A percentile compares a stretch with the other conserved stretches of the same genome.
Conservation (phyloP, 148 eudicot genomes). For the Oxyria digyna region DNA sequence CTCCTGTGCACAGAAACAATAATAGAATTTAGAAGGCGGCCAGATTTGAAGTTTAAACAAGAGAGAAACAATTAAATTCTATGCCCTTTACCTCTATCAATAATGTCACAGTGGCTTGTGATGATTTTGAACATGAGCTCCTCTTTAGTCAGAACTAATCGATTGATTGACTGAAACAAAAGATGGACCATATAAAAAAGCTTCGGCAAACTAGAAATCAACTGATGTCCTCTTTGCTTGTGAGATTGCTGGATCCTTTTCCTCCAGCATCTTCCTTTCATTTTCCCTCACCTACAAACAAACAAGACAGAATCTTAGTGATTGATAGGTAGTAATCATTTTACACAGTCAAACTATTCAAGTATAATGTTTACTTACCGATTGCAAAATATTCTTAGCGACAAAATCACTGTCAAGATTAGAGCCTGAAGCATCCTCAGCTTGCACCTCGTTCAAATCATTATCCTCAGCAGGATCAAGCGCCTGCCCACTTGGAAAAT, state of each 20-base stretch:
- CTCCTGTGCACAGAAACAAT: slow-evolving; percentile 34
- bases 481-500: too few species aligned
- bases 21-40: slow-evolving; percentile 2
- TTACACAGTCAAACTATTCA: too few species aligned
- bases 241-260: slow-evolving; percentile 52
- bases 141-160: slow-evolving; percentile 60
- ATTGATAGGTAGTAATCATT: too few species aligned
- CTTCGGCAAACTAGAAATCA: slow-evolving; percentile 59
- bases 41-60: background rate
- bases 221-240: slow-evolving; percentile 47
- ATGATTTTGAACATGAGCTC: slow-evolving; percentile 59
- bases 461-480: slow-evolving; percentile 45
- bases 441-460: slow-evolving; percentile 13
- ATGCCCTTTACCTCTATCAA: slow-evolving; percentile 52
- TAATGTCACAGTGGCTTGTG: slow-evolving; percentile 32
- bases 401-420: slow-evolving; percentile 26
- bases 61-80: background rate
- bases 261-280: slow-evolving; percentile 39
- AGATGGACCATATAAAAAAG: slow-evolving; percentile 56
- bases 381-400: slow-evolving; percentile 40
- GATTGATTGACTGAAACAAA: slow-evolving; percentile 58
- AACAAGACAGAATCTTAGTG: background rate
- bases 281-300: slow-evolving; percentile 75
- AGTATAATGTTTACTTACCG: slow-evolving; percentile 55
- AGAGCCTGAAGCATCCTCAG: slow-evolving; percentile 2